Evolutionary conservation across 495 filamentous ascomycete genomes (phyloP).

Genomic region (Extremus antarcticus): DNA sequence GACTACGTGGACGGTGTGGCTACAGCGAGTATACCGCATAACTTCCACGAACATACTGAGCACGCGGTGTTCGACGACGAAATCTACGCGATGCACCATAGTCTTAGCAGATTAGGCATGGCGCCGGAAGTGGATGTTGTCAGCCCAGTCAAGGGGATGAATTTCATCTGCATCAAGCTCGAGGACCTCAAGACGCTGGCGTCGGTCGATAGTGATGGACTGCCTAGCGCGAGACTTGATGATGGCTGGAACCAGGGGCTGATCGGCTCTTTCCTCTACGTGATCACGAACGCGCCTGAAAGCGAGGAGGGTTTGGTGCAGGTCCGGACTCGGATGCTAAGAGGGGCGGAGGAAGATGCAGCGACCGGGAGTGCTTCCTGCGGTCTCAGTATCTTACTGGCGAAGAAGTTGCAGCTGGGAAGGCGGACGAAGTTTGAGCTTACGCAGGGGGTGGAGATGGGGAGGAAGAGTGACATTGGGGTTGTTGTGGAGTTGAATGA

Average conservation of each 20-base stretch:
- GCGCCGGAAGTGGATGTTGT: conserved; percentile 24
- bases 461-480: conserved; percentile 50
- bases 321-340: conserved; percentile 45
- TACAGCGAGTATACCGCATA: conserved; percentile 51
- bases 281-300: conserved; percentile 9
- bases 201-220: conserved; percentile 15
- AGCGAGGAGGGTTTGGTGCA: conserved; percentile 24
- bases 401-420: conserved; percentile 32
- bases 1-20: conserved; percentile 33
- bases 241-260: conserved; percentile 47
- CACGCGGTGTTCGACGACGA: conserved; percentile 4
- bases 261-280: conserved; percentile 46
- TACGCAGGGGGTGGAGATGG: conserved; percentile 74
- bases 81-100: conserved; percentile 24
- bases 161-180: conserved; percentile 47
- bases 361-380: conserved; percentile 57
- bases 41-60: conserved; percentile 50
- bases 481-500: conserved; percentile 32
- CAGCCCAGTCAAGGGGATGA: conserved; percentile 62
- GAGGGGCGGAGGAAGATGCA: conserved; percentile 49
- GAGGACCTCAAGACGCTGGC: conserved; percentile 36
- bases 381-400: conserved; percentile 46
- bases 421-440: conserved; percentile 39
- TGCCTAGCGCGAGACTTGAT: conserved; percentile 34
- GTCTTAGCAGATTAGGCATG: conserved; percentile 15